These are phyloP conservation scores for Porphyrellus cyaneotinctus DNA, from an alignment of 768 basidiomycete genomes.

Conservation along the genomic window DNA sequence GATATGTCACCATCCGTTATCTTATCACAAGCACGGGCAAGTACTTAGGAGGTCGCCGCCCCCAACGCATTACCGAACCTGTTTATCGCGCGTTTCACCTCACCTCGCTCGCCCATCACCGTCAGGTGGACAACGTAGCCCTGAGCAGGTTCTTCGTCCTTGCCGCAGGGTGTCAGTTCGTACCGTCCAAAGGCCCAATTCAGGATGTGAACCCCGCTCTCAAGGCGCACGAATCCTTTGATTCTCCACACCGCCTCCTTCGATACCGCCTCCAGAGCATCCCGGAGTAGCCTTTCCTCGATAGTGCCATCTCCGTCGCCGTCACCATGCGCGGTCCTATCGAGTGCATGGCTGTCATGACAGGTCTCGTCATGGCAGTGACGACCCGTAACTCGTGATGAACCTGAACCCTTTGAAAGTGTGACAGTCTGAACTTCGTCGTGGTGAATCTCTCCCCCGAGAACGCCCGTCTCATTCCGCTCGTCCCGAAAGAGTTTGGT, in stretches of 20 bases:
- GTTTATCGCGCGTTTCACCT: conserved; percentile 56
- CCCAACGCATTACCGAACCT: conserved; percentile 49
- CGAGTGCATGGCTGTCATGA: not conserved
- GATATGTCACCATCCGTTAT: conserved; percentile 9
- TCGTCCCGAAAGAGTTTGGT: conserved; percentile 62
- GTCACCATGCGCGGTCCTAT: not conserved
- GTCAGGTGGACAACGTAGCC: conserved; percentile 57
- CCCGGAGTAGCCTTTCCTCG: conserved; percentile 37
- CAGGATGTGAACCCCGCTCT: conserved; percentile 48
- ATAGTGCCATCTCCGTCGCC: conserved; percentile 26
- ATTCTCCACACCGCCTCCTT: conserved; percentile 77
- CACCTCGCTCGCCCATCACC: conserved; percentile 90
- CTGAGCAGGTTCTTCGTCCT: conserved; percentile 16
- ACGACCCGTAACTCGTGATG: conserved; percentile 13
- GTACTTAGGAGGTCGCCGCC: conserved; percentile 29
- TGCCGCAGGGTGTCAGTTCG: conserved; percentile 51
- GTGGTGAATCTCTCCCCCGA: conserved; percentile 44
- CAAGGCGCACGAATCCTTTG: conserved; percentile 77
- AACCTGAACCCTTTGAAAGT: conserved; percentile 44
- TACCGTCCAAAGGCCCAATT: conserved; percentile 95
- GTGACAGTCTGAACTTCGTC: conserved; percentile 86
- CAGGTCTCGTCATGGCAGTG: conserved; percentile 15
- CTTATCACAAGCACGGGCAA: conserved; percentile 8
- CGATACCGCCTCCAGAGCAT: conserved; percentile 49
- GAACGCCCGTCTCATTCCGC: not conserved